Conservation (phyloP, 805 yeast species). For the Saturnispora mendoncae region DNA sequence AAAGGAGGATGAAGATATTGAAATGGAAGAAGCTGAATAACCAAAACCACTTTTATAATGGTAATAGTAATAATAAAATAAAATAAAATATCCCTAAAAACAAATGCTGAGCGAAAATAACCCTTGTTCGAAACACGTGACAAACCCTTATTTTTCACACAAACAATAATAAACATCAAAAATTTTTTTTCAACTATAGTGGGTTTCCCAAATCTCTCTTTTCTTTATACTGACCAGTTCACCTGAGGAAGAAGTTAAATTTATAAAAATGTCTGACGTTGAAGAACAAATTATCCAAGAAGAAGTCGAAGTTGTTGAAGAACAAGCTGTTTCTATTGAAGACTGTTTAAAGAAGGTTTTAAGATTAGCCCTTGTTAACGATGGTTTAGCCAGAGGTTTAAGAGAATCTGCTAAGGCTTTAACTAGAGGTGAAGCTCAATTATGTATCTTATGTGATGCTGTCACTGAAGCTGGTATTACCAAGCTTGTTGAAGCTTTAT, state of each 20-base stretch:
- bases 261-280: conserved; percentile 86
- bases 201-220: neutral
- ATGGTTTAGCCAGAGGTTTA: conserved; percentile 99
- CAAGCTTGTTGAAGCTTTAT: conserved; percentile 97
- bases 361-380: conserved; percentile 96
- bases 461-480: conserved; percentile 96
- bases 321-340: conserved; percentile 90
- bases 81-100: no score
- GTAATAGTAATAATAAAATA: no score
- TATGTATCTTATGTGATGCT: conserved; percentile 95
- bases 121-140: conserved; percentile 6
- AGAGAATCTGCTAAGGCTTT: conserved; percentile 99
- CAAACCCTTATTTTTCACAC: conserved; percentile 8
- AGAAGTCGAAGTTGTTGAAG: conserved; percentile 69
- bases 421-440: conserved; percentile 94
- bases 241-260: conserved; percentile 36
- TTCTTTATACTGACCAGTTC: conserved; percentile 29
- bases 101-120: conserved; percentile 1
- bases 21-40: neutral
- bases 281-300: conserved; percentile 75
- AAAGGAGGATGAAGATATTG: neutral
- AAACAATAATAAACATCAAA: neutral
- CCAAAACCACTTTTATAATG: no score
- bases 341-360: conserved; percentile 97
- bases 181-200: neutral